Conservation (phyloP, 805 yeast species). For the Zygosaccharomyces kombuchaensis region DNA sequence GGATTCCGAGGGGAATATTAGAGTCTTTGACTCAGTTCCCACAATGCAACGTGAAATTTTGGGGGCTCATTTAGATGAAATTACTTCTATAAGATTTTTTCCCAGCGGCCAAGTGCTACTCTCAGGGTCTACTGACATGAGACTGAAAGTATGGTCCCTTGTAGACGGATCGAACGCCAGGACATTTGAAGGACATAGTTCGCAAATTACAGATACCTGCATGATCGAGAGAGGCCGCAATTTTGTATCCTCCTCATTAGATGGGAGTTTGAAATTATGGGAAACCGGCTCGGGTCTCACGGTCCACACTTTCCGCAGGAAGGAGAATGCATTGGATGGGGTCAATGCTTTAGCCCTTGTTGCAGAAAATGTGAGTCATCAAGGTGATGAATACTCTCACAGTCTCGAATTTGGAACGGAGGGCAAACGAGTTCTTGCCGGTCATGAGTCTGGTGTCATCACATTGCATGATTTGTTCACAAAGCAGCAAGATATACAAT, state of each 20-base stretch:
- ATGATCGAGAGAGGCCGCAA: constrained; percentile 66
- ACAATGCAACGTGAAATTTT: constrained; percentile 12
- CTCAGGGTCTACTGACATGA: constrained; percentile 56
- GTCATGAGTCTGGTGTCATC: constrained; percentile 39
- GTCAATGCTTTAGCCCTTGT: constrained; percentile 28
- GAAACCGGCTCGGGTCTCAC: constrained; percentile 57
- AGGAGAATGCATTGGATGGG: constrained; percentile 36
- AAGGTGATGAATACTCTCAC: constrained; percentile 15
- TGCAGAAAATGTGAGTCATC: not conserved
- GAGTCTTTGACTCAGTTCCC: constrained; percentile 18
- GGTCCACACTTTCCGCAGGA: constrained; percentile 40
- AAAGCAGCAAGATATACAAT: constrained; percentile 22
- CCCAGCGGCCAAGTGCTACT: constrained; percentile 62
- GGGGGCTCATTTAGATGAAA: constrained; percentile 49
- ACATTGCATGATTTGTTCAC: constrained; percentile 39
- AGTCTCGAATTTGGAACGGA: constrained; percentile 47
- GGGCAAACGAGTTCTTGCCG: constrained; percentile 43
- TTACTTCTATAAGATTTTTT: constrained; percentile 46
- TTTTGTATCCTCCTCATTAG: constrained; percentile 50
- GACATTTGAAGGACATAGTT: constrained; percentile 47
- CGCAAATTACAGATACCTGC: constrained; percentile 44
- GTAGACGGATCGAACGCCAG: constrained; percentile 46
- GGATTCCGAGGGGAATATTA: constrained; percentile 33
- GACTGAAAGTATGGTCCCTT: constrained; percentile 58
- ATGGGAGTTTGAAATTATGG: constrained; percentile 61